Evolutionary conservation across 371 early-diverging fungal genomes (phyloP), one percentile per base, ranked within the genome.

Genomic region (Mycotypha africana): DNA sequence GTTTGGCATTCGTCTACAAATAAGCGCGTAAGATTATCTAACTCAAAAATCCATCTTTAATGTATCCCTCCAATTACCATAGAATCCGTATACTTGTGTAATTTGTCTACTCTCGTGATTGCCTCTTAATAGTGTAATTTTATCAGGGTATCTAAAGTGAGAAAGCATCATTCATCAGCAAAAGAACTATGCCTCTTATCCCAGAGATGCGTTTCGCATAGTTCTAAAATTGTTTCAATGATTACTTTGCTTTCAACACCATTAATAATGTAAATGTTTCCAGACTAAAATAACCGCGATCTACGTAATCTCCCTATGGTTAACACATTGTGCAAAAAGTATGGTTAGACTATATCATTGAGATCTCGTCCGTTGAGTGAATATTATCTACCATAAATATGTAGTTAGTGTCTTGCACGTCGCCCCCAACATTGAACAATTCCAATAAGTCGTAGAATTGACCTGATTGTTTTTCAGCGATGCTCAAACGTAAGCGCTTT

Each of bases 1-100:
- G 94, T 85, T 56, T 95, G 78, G 60, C 99, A 98, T 78, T 99
- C 99, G 71, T 99, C 99, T 71, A 51, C n/a, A n/a, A n/a, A 17
- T 6, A 33, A 34, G 8, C 10, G 36, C 15, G 21, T 23, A 23
- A 30, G 23, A 2, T 30, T 7, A 42, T 7, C 32, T 3, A 9
- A 20, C n/a, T n/a, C n/a, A n/a, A n/a, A n/a, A n/a, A n/a, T n/a
- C n/a, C n/a, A 8, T 16, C 19, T 19, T 17, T 21, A 14, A 1
- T n/a, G 12, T 2, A n/a, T 5, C 8, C 1, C 20, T 5, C 3
- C 9, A 37, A 6, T 45, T 67, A 71, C 71, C 73, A 75, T 98
- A 99, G 67, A 99, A 99, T 17, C 99, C 99, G 67, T 99, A 99
- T 9, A 99, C 98, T 75, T 99, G 96, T 3, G 99, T 99, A 56